phyloP scores from a whole-genome alignment of 192 early-diverging fungal genomes.

The Coemansia sp. region DNA sequence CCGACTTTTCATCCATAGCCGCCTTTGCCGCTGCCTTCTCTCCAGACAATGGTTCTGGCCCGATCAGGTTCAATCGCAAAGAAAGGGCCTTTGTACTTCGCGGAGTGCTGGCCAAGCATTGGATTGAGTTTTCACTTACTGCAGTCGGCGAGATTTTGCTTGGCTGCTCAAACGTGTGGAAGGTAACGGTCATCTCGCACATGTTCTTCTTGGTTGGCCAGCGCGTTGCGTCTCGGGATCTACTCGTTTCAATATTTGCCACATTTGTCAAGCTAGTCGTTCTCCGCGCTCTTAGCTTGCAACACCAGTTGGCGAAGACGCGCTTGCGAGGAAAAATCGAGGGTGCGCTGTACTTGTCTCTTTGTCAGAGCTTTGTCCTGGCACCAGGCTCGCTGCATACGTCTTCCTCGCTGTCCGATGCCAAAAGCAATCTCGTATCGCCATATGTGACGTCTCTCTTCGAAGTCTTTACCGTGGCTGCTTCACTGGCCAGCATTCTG shows the following conservation, averaged over 20 bases:
- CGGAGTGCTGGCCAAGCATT: neutral
- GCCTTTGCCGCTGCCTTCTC: neutral
- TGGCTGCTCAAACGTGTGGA: conserved; percentile 13
- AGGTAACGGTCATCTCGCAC: neutral
- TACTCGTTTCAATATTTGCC: neutral
- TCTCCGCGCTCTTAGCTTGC: neutral
- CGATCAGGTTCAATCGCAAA: neutral
- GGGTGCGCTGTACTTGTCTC: conserved; percentile 9
- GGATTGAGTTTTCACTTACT: neutral
- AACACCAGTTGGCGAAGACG: neutral
- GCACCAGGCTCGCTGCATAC: conserved; percentile 11
- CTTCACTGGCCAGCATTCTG: conserved; percentile 3
- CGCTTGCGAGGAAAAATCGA: neutral
- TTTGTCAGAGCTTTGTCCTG: conserved; percentile 12
- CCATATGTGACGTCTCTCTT: conserved; percentile 15
- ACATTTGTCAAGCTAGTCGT: conserved; percentile 3
- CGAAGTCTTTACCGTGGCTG: neutral
- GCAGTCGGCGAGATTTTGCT: neutral
- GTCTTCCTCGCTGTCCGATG: neutral
- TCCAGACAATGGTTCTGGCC: neutral
- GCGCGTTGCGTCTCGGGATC: neutral
- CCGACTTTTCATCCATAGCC: neutral
- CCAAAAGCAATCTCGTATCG: neutral
- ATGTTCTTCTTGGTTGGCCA: conserved; percentile 12
- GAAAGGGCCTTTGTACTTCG: conserved; percentile 4